phyloP scores from a whole-genome alignment of 2,329 filamentous ascomycete genomes.

The Diaporthe capsici region DNA sequence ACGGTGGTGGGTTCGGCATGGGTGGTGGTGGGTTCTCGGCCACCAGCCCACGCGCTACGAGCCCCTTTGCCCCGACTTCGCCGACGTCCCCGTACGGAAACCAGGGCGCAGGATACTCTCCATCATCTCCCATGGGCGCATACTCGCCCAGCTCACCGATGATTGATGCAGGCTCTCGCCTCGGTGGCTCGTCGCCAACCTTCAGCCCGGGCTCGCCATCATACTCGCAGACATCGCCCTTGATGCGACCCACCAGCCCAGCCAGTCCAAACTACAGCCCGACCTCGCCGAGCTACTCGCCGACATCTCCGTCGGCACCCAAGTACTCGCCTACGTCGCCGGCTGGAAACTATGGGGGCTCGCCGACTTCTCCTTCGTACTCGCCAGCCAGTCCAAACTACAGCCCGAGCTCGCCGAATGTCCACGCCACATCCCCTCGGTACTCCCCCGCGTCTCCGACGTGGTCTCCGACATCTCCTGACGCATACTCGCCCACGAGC shows the following conservation, averaged over 20 bases:
- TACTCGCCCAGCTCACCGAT: conserved; percentile 85
- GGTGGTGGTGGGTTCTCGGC: conserved; percentile 48
- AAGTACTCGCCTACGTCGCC: conserved; percentile 82
- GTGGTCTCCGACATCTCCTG: conserved; percentile 82
- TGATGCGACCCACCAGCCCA: conserved; percentile 68
- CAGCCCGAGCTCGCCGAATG: conserved; percentile 76
- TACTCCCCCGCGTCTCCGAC: conserved; percentile 81
- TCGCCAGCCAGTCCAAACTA: conserved; percentile 80
- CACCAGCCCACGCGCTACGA: conserved; percentile 78
- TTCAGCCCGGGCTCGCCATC: conserved; percentile 76
- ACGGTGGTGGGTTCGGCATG: conserved; percentile 64
- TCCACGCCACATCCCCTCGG: conserved; percentile 68
- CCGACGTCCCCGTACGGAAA: conserved; percentile 74
- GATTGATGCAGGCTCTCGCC: conserved; percentile 67
- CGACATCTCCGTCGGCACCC: conserved; percentile 70
- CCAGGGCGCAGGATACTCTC: conserved; percentile 75
- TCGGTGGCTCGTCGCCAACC: conserved; percentile 68
- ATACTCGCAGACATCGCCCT: conserved; percentile 74
- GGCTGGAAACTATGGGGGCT: conserved; percentile 71
- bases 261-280: conserved; percentile 75
- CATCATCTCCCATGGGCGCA: conserved; percentile 80
- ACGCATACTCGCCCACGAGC: conserved; percentile 74
- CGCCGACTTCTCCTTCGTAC: conserved; percentile 81
- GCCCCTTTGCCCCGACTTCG: conserved; percentile 79
- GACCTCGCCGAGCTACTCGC: conserved; percentile 76